Base-by-base conservation (phyloP, 441 rosid genomes). In the Raphanus hybrid region DNA sequence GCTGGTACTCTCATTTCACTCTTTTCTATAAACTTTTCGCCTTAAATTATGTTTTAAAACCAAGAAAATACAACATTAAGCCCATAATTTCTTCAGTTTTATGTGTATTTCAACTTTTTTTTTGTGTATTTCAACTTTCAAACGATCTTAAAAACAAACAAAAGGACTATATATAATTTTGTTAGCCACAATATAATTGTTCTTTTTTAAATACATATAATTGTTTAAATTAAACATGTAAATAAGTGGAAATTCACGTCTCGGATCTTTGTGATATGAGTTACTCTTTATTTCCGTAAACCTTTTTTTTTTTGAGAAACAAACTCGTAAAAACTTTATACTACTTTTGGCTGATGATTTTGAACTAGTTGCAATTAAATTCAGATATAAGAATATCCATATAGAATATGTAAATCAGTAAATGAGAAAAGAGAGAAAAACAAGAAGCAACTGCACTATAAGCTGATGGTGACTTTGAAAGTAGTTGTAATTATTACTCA, bases 1-100 rank as follows among this genome's bases (percentile, higher is more conserved):
- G 98, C 82, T 94, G 98, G 98, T 92, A 91, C 70, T 11, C 35
- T 45, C 69, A 67, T 20, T 20, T 52, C 23, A 52, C 58, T 52
- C 16, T 45, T 67, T 37, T 68, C 18, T 73, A 27, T 48, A 73
- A 64, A 12, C 16, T 60, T 52, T 57, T 8, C 64, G 35, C 54
- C 4, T 3, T 62, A 64, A 39, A 1, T 10, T 37, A 65, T 64
- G 32, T 14, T 14, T 52, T 52, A 6, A n/a, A 50, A 64, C 52
- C 52, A 37, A 16, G 26, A 5, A 37, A 18, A 16, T 37, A 4
- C 7, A 1, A 64, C 32, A 2, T 15, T 65, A 20, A 8, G 52
- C 27, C 15, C 15, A 11, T 64, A 64, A 1, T 39, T 37, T 37
- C 68, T 37, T 16, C 52, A 12, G 16, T 32, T 71, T 41, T 35